phyloP scores from a whole-genome alignment of 2,329 filamentous ascomycete species.

The Fusarium acutatum region DNA sequence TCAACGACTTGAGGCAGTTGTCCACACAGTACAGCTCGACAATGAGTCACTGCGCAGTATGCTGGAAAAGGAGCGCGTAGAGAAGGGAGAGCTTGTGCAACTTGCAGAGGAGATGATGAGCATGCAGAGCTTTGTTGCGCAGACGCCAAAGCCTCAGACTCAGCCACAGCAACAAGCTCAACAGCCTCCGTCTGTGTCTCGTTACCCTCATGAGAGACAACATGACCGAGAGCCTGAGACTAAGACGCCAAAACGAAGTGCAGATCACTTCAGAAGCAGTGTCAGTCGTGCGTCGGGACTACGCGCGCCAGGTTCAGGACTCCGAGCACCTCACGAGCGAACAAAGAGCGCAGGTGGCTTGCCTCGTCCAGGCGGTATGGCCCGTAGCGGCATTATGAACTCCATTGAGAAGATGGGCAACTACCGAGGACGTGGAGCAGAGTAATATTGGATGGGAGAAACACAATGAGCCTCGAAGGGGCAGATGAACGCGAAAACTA shows the following conservation, averaged over 20 bases:
- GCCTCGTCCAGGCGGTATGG: constrained; percentile 58
- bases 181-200: constrained; percentile 30
- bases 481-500: constrained; percentile 29
- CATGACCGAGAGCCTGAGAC: constrained; percentile 40
- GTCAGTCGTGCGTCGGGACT: constrained; percentile 66
- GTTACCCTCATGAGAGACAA: constrained; percentile 32
- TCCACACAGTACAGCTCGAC: constrained; percentile 74
- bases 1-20: constrained; percentile 76
- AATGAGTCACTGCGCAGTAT: constrained; percentile 71
- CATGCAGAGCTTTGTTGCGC: constrained; percentile 63
- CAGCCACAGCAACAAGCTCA: constrained; percentile 36
- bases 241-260: constrained; percentile 46
- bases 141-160: constrained; percentile 34
- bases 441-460: constrained; percentile 28
- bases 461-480: constrained; percentile 14
- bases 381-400: constrained; percentile 78
- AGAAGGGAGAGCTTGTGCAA: constrained; percentile 84
- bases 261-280: constrained; percentile 54
- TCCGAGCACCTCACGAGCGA: constrained; percentile 54
- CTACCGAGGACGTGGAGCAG: constrained; percentile 55
- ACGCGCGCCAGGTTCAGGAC: constrained; percentile 64
- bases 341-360: constrained; percentile 56
- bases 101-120: constrained; percentile 86
- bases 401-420: constrained; percentile 90
- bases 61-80: constrained; percentile 78